Conservation (phyloP, 2,329 filamentous ascomycete species). For the Aspergillus fijiensis region DNA sequence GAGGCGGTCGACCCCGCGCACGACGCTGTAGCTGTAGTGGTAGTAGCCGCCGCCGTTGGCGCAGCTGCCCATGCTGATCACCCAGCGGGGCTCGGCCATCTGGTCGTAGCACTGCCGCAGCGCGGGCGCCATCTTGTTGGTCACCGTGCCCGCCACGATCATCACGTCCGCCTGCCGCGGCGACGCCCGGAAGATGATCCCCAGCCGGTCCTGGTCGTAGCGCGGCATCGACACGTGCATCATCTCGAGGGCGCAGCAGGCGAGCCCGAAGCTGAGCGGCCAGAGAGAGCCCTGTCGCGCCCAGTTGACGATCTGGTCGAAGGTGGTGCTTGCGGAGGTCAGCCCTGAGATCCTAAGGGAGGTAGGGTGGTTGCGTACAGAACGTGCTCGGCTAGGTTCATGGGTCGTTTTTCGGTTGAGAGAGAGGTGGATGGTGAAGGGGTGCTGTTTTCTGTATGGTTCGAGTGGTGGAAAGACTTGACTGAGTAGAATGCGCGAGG, state of each 20-base stretch:
- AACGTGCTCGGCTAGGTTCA: slow-evolving; percentile 1
- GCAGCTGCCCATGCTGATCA: slow-evolving; percentile 80
- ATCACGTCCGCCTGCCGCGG: slow-evolving; percentile 85
- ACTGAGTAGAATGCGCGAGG: not conserved
- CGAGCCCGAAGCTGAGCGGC: slow-evolving; percentile 86
- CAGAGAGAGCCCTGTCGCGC: slow-evolving; percentile 79
- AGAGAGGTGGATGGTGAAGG: not conserved
- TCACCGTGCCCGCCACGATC: slow-evolving; percentile 87
- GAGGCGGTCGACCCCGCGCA: slow-evolving; percentile 72
- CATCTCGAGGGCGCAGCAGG: slow-evolving; percentile 89
- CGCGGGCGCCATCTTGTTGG: slow-evolving; percentile 92
- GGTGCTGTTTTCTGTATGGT: not conserved
- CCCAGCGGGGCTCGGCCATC: slow-evolving; percentile 90
- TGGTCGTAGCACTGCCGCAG: slow-evolving; percentile 89
- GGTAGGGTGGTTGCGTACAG: not conserved
- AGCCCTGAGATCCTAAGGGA: not conserved
- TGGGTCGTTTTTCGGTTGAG: not conserved
- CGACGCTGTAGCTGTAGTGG: slow-evolving; percentile 79
- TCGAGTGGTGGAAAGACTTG: not conserved
- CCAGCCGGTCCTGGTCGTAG: slow-evolving; percentile 83
- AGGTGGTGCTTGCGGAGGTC: slow-evolving; percentile 2
- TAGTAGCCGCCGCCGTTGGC: slow-evolving; percentile 85
- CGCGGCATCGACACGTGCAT: slow-evolving; percentile 86
- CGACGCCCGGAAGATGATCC: slow-evolving; percentile 88
- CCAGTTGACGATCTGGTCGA: slow-evolving; percentile 62